A percentile compares a stretch with the other conserved stretches of the same genome.
Conservation (phyloP, 1,284 basidiomycete species). For the Ceraceosorus bombacis region DNA sequence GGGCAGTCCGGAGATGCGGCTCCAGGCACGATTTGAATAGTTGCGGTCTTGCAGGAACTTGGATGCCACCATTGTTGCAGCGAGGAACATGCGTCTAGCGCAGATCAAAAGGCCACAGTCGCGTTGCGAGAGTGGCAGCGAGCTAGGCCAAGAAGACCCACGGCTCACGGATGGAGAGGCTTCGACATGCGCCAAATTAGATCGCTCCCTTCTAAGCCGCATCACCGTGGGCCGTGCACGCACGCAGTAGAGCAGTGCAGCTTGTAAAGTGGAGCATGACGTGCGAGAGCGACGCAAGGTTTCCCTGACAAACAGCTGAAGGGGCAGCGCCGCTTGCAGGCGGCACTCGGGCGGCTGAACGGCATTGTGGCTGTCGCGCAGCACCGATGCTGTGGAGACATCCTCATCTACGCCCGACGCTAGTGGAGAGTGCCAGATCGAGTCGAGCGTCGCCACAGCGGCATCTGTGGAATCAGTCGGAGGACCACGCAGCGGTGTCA, state of each 20-base stretch:
- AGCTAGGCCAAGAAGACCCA: background rate
- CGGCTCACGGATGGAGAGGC: background rate
- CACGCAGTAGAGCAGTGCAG: slow-evolving; percentile 41
- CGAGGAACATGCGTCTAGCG: slow-evolving; percentile 77
- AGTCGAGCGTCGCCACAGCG: slow-evolving; percentile 24
- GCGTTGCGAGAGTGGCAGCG: background rate
- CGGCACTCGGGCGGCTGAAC: slow-evolving; percentile 18
- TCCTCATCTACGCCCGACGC: background rate
- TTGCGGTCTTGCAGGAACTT: slow-evolving; percentile 89
- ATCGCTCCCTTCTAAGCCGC: background rate
- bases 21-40: slow-evolving; percentile 82
- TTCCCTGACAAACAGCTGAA: slow-evolving; percentile 42
- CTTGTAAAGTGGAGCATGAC: slow-evolving; percentile 43
- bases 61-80: slow-evolving; percentile 74
- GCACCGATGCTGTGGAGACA: slow-evolving; percentile 6
- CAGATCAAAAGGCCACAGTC: slow-evolving; percentile 57
- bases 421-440: slow-evolving; percentile 24
- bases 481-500: too few species aligned
- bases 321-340: slow-evolving; percentile 25
- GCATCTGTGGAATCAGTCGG: slow-evolving; percentile 14
- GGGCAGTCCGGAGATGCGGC: slow-evolving; percentile 56
- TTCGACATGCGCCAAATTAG: background rate
- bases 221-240: slow-evolving; percentile 12
- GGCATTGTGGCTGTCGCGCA: slow-evolving; percentile 4
- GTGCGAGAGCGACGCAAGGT: slow-evolving; percentile 43